Evolutionary conservation across 2,329 filamentous ascomycete species (phyloP), one percentile per base, ranked within the genome.

Genomic region (Lachnellula cervina): DNA sequence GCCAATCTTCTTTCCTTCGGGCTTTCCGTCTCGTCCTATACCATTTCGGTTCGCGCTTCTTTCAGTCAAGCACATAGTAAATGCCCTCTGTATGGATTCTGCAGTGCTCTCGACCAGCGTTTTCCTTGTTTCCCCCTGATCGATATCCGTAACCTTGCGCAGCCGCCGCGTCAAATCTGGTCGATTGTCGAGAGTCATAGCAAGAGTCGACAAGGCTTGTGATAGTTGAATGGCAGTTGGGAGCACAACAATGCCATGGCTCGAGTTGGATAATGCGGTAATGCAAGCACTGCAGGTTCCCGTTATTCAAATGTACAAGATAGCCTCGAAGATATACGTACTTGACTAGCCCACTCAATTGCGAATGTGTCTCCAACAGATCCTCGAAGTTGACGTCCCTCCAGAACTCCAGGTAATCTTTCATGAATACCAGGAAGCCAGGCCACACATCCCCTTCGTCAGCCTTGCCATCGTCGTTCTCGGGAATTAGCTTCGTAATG

Each of bases 71-170:
- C 93, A 97, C 40, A 90, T 90, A 11, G 90, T 94, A 68, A 97
- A 96, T 21, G 92, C 90, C 69, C 91, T 89, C 59, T 95, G 88
- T 57, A 97, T 88, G 50, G 90, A 88, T 67, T 97, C 93, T 17
- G 90, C 91, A 2, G 91, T 91, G 25, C 87, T 84, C 70, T 96
- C 93, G 11, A 93, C 90, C 42, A 97, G 80, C 1, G 90, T 83
- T 68, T 85, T 91, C 63, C 88, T 83, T 63, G 85, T 82, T 25
- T 86, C 84, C 23, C 84, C 86, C 52, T 82, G 79, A 37, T 80
- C 80, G 8, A 78, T 77, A 14, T 81, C 76, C 13, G 72, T 67
- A 34, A 72, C 69, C 46, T 68, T 64, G 60, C 74, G 73, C n/a
- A 91, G 74, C 64, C 84, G 80, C 38, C 83, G 80, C 49, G 88